A percentile compares a stretch with the other conserved stretches of the same genome.
Conservation (phyloP, 73 alveolate genomes). For the Chromera velia region DNA sequence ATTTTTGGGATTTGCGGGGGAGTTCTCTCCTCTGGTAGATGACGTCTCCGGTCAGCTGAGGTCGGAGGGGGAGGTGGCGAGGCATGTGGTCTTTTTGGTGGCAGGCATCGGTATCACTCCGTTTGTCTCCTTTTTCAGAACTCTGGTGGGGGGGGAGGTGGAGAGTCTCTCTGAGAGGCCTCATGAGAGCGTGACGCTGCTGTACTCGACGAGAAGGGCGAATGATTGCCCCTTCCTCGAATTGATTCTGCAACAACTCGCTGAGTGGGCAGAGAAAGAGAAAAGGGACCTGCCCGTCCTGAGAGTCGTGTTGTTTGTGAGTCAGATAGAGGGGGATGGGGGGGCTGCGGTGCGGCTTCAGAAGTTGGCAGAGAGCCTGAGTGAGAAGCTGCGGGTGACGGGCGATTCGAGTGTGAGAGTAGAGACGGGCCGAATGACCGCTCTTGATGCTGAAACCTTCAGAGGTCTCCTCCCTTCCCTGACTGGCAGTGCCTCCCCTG, state of each 20-base stretch:
- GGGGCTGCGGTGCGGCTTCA: no score
- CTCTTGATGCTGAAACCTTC: background rate
- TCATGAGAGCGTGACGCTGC: background rate
- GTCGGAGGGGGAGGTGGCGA: background rate
- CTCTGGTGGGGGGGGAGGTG: background rate
- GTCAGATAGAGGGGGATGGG: no score
- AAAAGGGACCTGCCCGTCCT: background rate
- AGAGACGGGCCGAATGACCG: background rate
- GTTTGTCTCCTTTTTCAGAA: background rate
- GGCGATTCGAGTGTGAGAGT: background rate
- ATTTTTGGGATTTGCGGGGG: background rate
- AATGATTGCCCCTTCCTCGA: background rate
- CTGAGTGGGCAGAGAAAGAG: background rate
- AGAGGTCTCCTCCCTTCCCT: background rate
- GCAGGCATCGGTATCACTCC: background rate
- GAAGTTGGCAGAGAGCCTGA: background rate
- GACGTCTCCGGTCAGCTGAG: conserved; percentile 9
- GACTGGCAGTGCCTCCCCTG: background rate
- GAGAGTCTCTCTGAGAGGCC: background rate
- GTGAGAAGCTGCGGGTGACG: background rate
- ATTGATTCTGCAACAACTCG: background rate
- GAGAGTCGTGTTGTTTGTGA: no score
- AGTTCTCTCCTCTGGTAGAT: conserved; percentile 13
- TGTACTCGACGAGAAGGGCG: background rate
- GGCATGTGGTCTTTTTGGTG: conserved; percentile 11